phyloP scores from a whole-genome alignment of 176 grass and related monocot species.

The Thinopyrum elongatum region DNA sequence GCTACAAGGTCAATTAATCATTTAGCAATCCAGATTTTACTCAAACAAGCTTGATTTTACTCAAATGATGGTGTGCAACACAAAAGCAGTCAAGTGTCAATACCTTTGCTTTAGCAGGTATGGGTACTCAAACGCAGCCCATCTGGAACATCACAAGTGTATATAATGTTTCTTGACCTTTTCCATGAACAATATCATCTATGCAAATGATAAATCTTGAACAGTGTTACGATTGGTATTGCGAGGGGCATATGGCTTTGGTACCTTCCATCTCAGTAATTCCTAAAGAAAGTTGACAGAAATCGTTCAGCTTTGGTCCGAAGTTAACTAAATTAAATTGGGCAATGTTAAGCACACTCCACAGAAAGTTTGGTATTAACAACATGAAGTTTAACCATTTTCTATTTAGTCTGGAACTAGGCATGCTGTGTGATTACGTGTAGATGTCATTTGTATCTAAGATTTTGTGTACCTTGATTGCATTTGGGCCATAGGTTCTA shows the following conservation, averaged over 20 bases:
- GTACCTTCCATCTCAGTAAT: constrained; percentile 78
- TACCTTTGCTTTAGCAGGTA: constrained; percentile 15
- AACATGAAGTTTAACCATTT: constrained; percentile 4
- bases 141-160: constrained; percentile 7
- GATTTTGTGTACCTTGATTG: constrained; percentile 62
- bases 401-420: not conserved
- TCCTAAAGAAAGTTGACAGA: constrained; percentile 52
- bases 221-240: constrained; percentile 44
- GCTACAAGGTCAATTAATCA: not conserved
- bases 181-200: constrained; percentile 3
- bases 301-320: not conserved
- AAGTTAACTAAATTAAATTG: constrained; percentile 14
- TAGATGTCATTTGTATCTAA: constrained; percentile 10
- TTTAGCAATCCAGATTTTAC: not conserved
- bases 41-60: not conserved
- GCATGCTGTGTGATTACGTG: constrained; percentile 2
- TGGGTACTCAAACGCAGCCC: not conserved
- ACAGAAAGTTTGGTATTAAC: not conserved
- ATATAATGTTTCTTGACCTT: constrained; percentile 9
- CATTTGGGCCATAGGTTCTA: constrained; percentile 66
- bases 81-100: not conserved
- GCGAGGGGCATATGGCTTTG: constrained; percentile 76
- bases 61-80: not conserved
- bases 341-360: constrained; percentile 1
- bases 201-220: constrained; percentile 41